These are phyloP conservation scores for Xylariaceae sp. DNA, from an alignment of 2,329 filamentous ascomycete species.

Conservation along the genomic window DNA sequence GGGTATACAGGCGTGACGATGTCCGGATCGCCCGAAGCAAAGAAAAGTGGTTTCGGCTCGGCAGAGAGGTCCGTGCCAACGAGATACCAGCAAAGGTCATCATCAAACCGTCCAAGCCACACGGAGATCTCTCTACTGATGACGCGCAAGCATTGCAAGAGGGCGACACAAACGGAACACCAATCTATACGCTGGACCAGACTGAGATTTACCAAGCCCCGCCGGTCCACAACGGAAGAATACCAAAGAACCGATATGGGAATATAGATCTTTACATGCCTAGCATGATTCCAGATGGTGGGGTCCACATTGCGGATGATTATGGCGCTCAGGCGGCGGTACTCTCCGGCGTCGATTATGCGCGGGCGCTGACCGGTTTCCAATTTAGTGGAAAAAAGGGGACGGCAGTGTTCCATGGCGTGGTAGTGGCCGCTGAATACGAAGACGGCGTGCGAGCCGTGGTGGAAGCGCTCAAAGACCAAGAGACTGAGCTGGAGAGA, in stretches of 20 bases:
- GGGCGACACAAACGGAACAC: slow-evolving; percentile 45
- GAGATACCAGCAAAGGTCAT: slow-evolving; percentile 80
- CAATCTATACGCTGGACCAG: slow-evolving; percentile 57
- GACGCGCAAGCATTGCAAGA: slow-evolving; percentile 34
- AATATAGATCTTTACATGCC: slow-evolving; percentile 93
- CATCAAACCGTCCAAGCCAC: slow-evolving; percentile 40
- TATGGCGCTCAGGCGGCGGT: slow-evolving; percentile 66
- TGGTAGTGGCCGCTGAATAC: slow-evolving; percentile 68
- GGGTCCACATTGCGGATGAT: slow-evolving; percentile 60
- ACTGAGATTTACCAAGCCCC: slow-evolving; percentile 71
- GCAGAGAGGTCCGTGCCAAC: slow-evolving; percentile 68
- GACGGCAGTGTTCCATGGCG: slow-evolving; percentile 74
- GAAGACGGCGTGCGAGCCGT: slow-evolving; percentile 67
- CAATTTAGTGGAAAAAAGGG: slow-evolving; percentile 80
- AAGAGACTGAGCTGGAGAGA: slow-evolving; percentile 58
- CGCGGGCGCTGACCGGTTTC: slow-evolving; percentile 86
- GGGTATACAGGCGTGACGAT: slow-evolving; percentile 75
- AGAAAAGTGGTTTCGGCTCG: slow-evolving; percentile 87
- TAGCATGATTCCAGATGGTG: slow-evolving; percentile 82
- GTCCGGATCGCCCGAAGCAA: slow-evolving; percentile 72
- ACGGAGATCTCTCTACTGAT: slow-evolving; percentile 36
- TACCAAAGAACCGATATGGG: slow-evolving; percentile 88
- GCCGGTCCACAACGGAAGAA: slow-evolving; percentile 64
- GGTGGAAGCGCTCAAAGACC: slow-evolving; percentile 61
- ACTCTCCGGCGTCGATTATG: slow-evolving; percentile 75